A percentile compares a stretch with the other conserved stretches of the same genome.
These are phyloP conservation scores for Pestalotiopsis sp. DNA, from an alignment of 2,329 filamentous ascomycete genomes.

Conservation along the genomic window DNA sequence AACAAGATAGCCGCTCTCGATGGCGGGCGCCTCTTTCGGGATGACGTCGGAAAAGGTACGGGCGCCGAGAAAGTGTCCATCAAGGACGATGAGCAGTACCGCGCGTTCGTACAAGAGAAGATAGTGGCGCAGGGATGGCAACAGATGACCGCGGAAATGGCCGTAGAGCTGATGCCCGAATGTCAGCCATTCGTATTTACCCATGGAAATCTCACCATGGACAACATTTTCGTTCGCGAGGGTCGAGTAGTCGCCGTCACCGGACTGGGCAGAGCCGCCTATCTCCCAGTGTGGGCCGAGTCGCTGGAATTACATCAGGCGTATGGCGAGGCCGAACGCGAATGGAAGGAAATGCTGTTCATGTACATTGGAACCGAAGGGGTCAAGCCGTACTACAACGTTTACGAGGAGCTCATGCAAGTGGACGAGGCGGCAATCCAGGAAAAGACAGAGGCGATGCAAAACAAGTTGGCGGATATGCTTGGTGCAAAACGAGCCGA, in stretches of 20 bases:
- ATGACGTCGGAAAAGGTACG: slow-evolving; percentile 20
- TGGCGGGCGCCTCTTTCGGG: slow-evolving; percentile 18
- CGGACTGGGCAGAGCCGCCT: slow-evolving; percentile 5
- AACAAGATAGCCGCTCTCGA: slow-evolving; percentile 18
- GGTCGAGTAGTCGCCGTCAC: background rate
- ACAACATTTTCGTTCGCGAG: slow-evolving; percentile 21
- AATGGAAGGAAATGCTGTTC: slow-evolving; percentile 11
- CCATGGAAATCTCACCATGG: slow-evolving; percentile 27
- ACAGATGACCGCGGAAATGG: slow-evolving; percentile 13
- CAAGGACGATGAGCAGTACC: slow-evolving; percentile 19
- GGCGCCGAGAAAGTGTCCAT: slow-evolving; percentile 16
- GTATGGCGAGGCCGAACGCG: background rate
- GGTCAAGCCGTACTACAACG: background rate
- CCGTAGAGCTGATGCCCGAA: slow-evolving; percentile 23
- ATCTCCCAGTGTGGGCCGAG: slow-evolving; percentile 8
- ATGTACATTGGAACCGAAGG: background rate
- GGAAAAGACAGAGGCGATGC: background rate
- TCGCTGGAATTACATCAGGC: background rate
- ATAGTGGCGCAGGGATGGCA: slow-evolving; percentile 14
- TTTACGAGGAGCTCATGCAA: background rate
- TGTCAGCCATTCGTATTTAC: slow-evolving; percentile 25
- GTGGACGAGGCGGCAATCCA: background rate
- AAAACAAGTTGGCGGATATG: background rate
- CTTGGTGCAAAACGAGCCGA: background rate
- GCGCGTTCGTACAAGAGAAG: slow-evolving; percentile 16